A percentile compares a stretch with the other conserved stretches of the same genome.
These are phyloP conservation scores for Nyctanthes arbortristis DNA, from an alignment of 257 asterid species.

Conservation along the genomic window DNA sequence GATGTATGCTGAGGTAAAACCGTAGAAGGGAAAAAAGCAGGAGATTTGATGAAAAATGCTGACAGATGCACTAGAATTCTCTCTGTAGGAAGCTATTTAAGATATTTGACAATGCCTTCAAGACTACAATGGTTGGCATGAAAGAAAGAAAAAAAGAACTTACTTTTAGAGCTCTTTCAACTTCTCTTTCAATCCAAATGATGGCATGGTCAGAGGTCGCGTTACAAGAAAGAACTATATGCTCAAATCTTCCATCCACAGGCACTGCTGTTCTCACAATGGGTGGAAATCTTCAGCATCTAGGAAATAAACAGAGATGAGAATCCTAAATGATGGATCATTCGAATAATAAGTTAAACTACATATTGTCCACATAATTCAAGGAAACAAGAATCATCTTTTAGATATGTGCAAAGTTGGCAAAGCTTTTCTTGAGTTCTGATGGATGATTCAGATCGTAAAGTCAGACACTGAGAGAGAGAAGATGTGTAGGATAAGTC, in stretches of 20 bases:
- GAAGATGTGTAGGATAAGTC: not conserved
- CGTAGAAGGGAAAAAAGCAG: no score
- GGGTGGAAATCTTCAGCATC: constrained; percentile 80
- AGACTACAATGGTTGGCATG: not conserved
- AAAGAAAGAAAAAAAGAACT: constrained; percentile 26
- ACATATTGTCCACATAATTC: not conserved
- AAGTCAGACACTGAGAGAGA: not conserved
- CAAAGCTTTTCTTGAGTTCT: no score
- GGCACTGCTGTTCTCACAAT: constrained; percentile 86
- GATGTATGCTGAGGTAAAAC: no score
- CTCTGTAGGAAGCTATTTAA: not conserved
- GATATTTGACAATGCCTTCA: not conserved
- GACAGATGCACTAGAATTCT: not conserved
- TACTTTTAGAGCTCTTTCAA: constrained; percentile 67
- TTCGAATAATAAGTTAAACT: not conserved
- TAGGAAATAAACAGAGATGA: constrained; percentile 24
- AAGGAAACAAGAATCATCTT: not conserved
- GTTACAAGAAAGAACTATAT: constrained; percentile 82
- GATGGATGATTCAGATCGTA: not conserved
- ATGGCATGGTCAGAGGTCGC: constrained; percentile 93
- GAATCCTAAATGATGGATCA: constrained; percentile 12
- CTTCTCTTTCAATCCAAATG: constrained; percentile 82
- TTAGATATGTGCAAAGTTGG: not conserved
- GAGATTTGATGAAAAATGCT: no score
- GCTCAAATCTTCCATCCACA: constrained; percentile 93